These are phyloP conservation scores for Tephrocybe sp. DNA, from an alignment of 768 basidiomycete genomes.

Conservation along the genomic window DNA sequence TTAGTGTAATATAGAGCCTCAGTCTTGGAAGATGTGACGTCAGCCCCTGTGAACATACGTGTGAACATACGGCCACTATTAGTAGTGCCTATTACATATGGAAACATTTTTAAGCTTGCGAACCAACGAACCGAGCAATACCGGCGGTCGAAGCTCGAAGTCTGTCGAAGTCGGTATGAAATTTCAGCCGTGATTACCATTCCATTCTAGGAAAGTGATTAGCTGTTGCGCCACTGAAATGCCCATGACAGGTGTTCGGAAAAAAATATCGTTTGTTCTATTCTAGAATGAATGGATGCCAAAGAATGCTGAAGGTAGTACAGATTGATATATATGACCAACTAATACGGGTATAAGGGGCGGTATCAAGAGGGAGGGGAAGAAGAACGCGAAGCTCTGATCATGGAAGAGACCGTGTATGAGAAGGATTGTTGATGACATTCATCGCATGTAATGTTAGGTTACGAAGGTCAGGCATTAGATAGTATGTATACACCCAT, in stretches of 20 bases:
- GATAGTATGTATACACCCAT: constrained; percentile 15
- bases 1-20: constrained; percentile 8
- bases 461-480: constrained; percentile 14
- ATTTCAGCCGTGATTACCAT: constrained; percentile 1
- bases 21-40: no score
- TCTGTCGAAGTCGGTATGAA: neutral
- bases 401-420: constrained; percentile 23
- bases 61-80: neutral
- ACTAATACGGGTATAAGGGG: constrained; percentile 19
- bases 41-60: no score
- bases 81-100: neutral
- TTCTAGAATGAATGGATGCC: constrained; percentile 13
- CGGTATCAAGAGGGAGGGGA: constrained; percentile 11
- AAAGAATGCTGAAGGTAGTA: constrained; percentile 17
- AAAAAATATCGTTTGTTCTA: constrained; percentile 1
- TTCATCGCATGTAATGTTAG: constrained; percentile 14
- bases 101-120: constrained; percentile 1
- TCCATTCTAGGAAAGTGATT: constrained; percentile 8
- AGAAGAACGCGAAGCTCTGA: constrained; percentile 9
- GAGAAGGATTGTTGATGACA: constrained; percentile 20
- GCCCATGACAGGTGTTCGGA: constrained; percentile 1
- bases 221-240: constrained; percentile 10
- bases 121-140: neutral
- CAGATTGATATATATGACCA: constrained; percentile 23
- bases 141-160: constrained; percentile 6